phyloP scores from a whole-genome alignment of 2,329 filamentous ascomycete genomes.

The Xylariaceae sp. region DNA sequence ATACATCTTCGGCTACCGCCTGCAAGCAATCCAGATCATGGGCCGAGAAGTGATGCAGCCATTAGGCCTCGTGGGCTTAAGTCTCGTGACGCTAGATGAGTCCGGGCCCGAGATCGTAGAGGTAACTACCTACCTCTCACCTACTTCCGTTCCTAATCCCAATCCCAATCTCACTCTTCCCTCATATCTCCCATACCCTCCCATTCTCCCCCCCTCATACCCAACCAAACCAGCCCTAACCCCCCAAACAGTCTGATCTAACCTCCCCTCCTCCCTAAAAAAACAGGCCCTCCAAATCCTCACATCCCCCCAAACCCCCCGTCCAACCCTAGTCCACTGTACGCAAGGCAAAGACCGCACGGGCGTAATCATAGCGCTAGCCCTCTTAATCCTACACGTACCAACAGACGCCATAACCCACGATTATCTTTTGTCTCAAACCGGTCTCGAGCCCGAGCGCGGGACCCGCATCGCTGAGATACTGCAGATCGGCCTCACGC shows the following conservation, averaged over 20 bases:
- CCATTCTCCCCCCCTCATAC: neutral
- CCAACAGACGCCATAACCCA: conserved; percentile 66
- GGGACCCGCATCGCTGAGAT: conserved; percentile 73
- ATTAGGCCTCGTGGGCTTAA: conserved; percentile 74
- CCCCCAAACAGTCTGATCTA: too few species aligned
- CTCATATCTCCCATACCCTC: too few species aligned
- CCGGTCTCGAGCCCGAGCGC: conserved; percentile 65
- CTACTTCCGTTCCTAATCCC: neutral
- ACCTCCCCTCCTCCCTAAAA: too few species aligned
- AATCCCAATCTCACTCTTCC: too few species aligned
- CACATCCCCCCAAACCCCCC: conserved; percentile 51
- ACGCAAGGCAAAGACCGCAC: conserved; percentile 90
- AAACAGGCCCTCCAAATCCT: conserved; percentile 58
- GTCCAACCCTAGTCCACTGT: conserved; percentile 79
- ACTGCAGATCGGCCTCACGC: conserved; percentile 70
- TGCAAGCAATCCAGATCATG: conserved; percentile 73
- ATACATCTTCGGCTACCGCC: conserved; percentile 66
- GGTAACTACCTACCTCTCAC: conserved; percentile 37
- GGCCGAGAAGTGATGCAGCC: conserved; percentile 73
- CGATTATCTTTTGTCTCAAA: conserved; percentile 74
- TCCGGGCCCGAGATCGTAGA: conserved; percentile 67
- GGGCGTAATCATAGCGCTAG: conserved; percentile 72
- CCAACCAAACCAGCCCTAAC: neutral
- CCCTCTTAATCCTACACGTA: conserved; percentile 68
- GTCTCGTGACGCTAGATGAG: conserved; percentile 71